Conservation (phyloP, 768 basidiomycete genomes). For the Multifurca ochricompacta region DNA sequence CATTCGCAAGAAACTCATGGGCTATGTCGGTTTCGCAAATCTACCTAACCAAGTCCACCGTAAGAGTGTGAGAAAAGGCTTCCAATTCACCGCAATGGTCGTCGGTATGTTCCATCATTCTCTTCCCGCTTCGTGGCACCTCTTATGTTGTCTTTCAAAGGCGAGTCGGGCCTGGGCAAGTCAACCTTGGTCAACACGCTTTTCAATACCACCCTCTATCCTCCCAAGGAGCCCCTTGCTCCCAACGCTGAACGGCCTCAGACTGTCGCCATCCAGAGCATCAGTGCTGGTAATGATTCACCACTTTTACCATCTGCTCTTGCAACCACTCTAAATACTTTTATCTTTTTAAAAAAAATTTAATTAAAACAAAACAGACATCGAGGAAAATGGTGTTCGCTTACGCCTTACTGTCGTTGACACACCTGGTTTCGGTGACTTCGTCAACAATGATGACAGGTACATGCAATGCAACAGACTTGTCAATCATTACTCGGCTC, state of each 20-base stretch:
- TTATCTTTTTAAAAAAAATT: too few relatives aligned
- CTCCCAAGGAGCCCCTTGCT: conserved; percentile 73
- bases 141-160: conserved; percentile 33
- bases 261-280: conserved; percentile 97
- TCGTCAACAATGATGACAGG: conserved; percentile 99
- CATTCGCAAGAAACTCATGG: conserved; percentile 87
- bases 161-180: conserved; percentile 97
- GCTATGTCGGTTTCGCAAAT: conserved; percentile 95
- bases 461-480: conserved; percentile 27
- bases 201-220: conserved; percentile 95
- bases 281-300: conserved; percentile 73
- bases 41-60: conserved; percentile 99
- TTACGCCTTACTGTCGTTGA: conserved; percentile 98
- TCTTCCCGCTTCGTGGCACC: conserved; percentile 13
- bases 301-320: neutral
- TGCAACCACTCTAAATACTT: neutral
- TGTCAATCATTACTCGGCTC: conserved; percentile 9
- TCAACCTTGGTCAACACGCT: conserved; percentile 98
- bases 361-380: too few relatives aligned
- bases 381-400: conserved; percentile 96
- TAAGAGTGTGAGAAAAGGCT: conserved; percentile 95
- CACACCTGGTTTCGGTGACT: conserved; percentile 98
- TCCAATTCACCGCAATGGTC: conserved; percentile 99
- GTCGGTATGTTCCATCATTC: conserved; percentile 64
- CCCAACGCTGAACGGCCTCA: conserved; percentile 83